These are phyloP conservation scores for Trichophyton benhamiae DNA, from an alignment of 2,329 filamentous ascomycete species.

Conservation along the genomic window DNA sequence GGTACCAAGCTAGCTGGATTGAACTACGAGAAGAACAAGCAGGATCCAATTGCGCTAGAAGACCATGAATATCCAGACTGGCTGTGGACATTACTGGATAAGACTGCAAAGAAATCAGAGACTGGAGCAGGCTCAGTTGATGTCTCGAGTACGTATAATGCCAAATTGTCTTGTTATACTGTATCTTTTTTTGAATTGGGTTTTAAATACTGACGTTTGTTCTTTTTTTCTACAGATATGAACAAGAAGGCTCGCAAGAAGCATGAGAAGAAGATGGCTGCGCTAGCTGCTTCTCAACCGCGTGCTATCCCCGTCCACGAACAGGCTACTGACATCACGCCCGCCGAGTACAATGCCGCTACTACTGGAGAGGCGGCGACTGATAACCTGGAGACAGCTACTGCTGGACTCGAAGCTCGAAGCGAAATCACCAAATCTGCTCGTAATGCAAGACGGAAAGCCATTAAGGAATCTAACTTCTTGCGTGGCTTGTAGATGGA, in stretches of 20 bases:
- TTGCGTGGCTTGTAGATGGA: constrained; percentile 33
- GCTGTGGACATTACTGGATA: constrained; percentile 35
- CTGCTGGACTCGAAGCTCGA: constrained; percentile 27
- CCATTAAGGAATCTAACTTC: constrained; percentile 38
- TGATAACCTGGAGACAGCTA: constrained; percentile 21
- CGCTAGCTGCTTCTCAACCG: constrained; percentile 27
- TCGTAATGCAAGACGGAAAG: constrained; percentile 34
- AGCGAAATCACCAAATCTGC: constrained; percentile 34
- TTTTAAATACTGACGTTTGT: neutral
- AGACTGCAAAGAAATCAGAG: constrained; percentile 22
- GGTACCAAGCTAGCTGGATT: constrained; percentile 32
- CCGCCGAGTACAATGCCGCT: constrained; percentile 18
- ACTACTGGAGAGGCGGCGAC: constrained; percentile 16
- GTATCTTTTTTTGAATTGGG: neutral
- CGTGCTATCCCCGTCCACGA: constrained; percentile 35
- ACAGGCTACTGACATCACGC: constrained; percentile 34
- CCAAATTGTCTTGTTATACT: no score
- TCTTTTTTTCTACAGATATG: constrained; percentile 23
- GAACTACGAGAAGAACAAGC: constrained; percentile 38
- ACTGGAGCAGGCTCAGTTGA: constrained; percentile 28
- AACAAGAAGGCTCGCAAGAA: constrained; percentile 38
- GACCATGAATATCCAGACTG: constrained; percentile 39
- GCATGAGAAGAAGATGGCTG: constrained; percentile 37
- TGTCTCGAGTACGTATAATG: constrained; percentile 13
- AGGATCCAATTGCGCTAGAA: constrained; percentile 33